Evolutionary conservation across 176 grass and related monocot species (phyloP), one percentile per base, ranked within the genome.

Genomic region (Cenchrus fungigraminus): DNA sequence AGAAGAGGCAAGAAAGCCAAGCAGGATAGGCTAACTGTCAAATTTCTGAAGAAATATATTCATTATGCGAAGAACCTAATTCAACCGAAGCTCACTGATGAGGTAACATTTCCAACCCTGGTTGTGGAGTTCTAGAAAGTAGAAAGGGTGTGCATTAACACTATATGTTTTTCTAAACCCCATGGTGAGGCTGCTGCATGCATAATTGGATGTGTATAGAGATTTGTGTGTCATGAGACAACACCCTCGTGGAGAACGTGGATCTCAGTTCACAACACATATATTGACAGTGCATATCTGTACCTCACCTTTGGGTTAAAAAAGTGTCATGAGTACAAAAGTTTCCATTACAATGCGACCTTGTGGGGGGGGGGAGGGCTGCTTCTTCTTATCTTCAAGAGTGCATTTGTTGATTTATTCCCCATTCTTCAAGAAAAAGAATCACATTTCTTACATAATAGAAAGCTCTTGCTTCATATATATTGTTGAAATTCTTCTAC

Each of bases 1-100:
- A 98, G 91, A 86, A 92, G 76, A 67, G 86, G 91, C 51, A 98
- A 93, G 82, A 99, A 94, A 52, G 15, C 84, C 59, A 99, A 95
- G 71, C 90, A 99, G 77, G 97, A 99, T 65, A 96, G 89, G 45
- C 66, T 99, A 22, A 94, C 97, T 49, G 72, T 94, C 65, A 99
- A 99, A 59, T 96, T 99, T 69, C 78, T 99, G 56, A 99, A 99
- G 91, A 99, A 99, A 88, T 99, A 94, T 80, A 99, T 94, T 46
- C 93, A 99, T 80, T 99, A 99, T 86, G 97, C 97, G 0, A 99
- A 99, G 82, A 93, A 99, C 62, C 89, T 92, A 61, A 96, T 92
- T 90, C 93, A 99, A 80, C 97, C 97, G 50, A 99, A 76, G 66
- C 89, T 98, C 74, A 94, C 91, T 76, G 93, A 99, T 52, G 97